Base-by-base conservation (phyloP, 2,329 filamentous ascomycete genomes). In the Gliomastix tumulicola region DNA sequence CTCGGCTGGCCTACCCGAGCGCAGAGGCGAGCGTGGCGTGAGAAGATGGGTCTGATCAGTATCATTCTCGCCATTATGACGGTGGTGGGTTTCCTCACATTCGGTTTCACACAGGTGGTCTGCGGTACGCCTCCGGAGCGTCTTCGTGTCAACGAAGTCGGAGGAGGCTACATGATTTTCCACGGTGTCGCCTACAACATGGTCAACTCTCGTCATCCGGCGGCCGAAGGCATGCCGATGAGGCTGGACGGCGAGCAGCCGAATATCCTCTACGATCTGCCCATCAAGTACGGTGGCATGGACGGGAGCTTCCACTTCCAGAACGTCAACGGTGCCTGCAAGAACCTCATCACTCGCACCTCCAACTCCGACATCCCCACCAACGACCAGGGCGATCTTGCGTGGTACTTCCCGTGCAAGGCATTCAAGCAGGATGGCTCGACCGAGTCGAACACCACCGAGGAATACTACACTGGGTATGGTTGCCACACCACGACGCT, bases 241-340 rank as follows among this genome's bases (percentile, higher is more conserved):
- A 56, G 57, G 21, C 36, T 44, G 10, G 63, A 72, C 41, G 66
- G 66, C 15, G 48, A 56, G 3, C 74, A 72, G 21, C 69, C 84
- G 19, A 96, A 97, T 51, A 80, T 98, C 18, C 68, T 98, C 12
- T 97, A 79, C 53, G 88, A 96, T 55, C 65, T 94, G n/a, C 74
- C 82, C 2, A 76, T 83, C 47, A 86, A 86, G 53, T 79, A 90
- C 49, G 82, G 81, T 38, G 92, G 89, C n/a, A 76, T 85, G 59
- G 94, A 98, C 55, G 90, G 87, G 40, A 97, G 89, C 54, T 98
- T 98, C 57, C 65, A 98, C 53, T 98, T 98, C 64, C 92, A 98
- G 57, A 94, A 97, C 47, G 92, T 98, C 59, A 98, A 98, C 50
- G 94, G 92, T 33, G 85, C 84, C 44, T 98, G 92, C 74, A 98